Evolutionary conservation across 495 filamentous ascomycete species (phyloP), one percentile per base, ranked within the genome.

Genomic region (Pyronema domesticum): DNA sequence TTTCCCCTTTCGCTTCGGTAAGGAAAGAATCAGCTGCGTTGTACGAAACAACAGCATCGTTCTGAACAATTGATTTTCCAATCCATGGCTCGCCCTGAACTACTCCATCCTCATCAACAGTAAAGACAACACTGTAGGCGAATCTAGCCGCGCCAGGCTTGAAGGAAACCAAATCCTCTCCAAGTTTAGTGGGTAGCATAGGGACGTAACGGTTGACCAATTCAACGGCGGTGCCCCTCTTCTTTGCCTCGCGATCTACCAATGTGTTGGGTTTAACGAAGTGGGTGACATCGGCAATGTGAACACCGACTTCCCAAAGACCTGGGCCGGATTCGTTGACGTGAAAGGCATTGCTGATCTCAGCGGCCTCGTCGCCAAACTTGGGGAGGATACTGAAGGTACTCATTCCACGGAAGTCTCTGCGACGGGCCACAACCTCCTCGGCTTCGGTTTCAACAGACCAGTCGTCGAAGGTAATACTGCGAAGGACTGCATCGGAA

Each of bases 201-300:
- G 89, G 86, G 64, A 94, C 94, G 52, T 84, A 78, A 19, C 87
- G 79, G 69, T 94, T 89, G 68, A 94, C 82, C 50, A 98, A 72
- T 60, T 96, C 88, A 13, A 98, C 91, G 37, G 85, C 89, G 50
- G 91, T 96, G 54, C 89, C 93, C 34, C 91, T 83, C 74, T 98
- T 98, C 78, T 93, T 94, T 1, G 91, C 91, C 71, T 98, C 91
- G 43, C 91, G 83, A 65, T 98, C 91, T 35, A 95, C 89, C 48
- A 98, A 76, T 17, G 91, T 95, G 73, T 93, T 94, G 37, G 80
- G 74, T 72, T 96, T 96, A 65, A 98, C 85, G 57, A 98, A 98
- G 68, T 96, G 87, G 44, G 91, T 85, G 57, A 95, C 86, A 70
- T 98, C 91, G 30, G 88, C 80, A 61, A 98, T 86, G 72, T 98